Evolutionary conservation across 2,329 filamentous ascomycete genomes (phyloP).

Genomic region (Teratosphaeriaceae sp.): DNA sequence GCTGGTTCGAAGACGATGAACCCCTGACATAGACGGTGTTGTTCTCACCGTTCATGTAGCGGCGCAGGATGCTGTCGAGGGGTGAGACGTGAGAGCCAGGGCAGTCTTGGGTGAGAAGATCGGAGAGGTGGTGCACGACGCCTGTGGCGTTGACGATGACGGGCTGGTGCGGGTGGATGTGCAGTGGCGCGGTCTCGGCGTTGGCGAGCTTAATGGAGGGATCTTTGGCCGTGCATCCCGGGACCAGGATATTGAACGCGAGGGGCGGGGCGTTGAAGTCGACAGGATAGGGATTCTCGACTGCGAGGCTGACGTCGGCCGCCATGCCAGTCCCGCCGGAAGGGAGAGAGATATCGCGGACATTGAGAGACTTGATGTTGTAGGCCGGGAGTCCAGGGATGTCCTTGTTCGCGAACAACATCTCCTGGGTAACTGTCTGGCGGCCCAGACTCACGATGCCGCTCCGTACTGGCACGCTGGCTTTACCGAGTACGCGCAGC

Average conservation of each 20-base stretch:
- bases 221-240: slow-evolving; percentile 67
- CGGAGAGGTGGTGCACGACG: slow-evolving; percentile 65
- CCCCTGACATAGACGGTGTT: slow-evolving; percentile 80
- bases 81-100: slow-evolving; percentile 74
- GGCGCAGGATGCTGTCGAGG: slow-evolving; percentile 71
- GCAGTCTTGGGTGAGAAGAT: slow-evolving; percentile 64
- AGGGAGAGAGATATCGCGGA: slow-evolving; percentile 61
- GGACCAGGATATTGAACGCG: slow-evolving; percentile 76
- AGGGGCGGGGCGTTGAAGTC: slow-evolving; percentile 70
- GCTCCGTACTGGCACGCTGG: slow-evolving; percentile 66
- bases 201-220: slow-evolving; percentile 72
- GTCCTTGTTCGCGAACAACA: slow-evolving; percentile 66
- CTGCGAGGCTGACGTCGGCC: slow-evolving; percentile 67
- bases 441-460: slow-evolving; percentile 74
- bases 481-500: slow-evolving; percentile 66
- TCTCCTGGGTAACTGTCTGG: slow-evolving; percentile 65
- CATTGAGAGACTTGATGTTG: slow-evolving; percentile 72
- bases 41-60: slow-evolving; percentile 73
- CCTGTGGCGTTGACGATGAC: slow-evolving; percentile 66
- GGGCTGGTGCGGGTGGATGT: slow-evolving; percentile 60
- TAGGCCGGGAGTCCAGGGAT: slow-evolving; percentile 75
- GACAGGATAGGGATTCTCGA: slow-evolving; percentile 73
- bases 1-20: slow-evolving; percentile 54
- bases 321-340: slow-evolving; percentile 60
- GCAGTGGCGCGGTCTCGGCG: slow-evolving; percentile 60